A percentile compares a stretch with the other conserved stretches of the same genome.
Conservation (phyloP, 2,329 filamentous ascomycete genomes). For the Fusarium sp. region DNA sequence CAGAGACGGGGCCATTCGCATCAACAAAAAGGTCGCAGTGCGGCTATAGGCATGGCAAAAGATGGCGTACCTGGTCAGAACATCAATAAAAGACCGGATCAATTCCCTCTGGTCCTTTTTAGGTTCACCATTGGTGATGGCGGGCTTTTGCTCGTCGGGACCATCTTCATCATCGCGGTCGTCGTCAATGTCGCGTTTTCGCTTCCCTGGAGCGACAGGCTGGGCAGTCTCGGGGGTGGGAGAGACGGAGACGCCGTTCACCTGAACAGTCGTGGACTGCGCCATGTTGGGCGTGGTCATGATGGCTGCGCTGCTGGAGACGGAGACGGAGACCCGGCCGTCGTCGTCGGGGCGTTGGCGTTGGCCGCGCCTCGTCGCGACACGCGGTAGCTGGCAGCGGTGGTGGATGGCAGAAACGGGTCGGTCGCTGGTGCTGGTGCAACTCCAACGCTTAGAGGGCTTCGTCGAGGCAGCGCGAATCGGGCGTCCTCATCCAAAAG, state of each 20-base stretch:
- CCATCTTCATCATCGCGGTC: constrained; percentile 47
- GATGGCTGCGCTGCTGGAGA: constrained; percentile 18
- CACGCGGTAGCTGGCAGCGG: constrained; percentile 51
- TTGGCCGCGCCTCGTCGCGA: constrained; percentile 53
- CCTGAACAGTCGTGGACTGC: constrained; percentile 51
- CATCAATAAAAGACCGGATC: constrained; percentile 51
- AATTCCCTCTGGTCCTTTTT: constrained; percentile 48
- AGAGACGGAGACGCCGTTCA: constrained; percentile 54
- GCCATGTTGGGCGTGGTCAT: constrained; percentile 50
- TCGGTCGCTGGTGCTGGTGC: constrained; percentile 49
- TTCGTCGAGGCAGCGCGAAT: constrained; percentile 49
- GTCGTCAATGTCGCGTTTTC: constrained; percentile 64
- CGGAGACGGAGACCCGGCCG: constrained; percentile 23
- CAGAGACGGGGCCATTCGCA: constrained; percentile 16
- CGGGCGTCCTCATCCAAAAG: constrained; percentile 46
- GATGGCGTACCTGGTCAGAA: constrained; percentile 50
- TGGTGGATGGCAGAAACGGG: constrained; percentile 45
- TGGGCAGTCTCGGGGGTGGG: constrained; percentile 45
- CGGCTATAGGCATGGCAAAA: constrained; percentile 16
- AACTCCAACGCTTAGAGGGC: constrained; percentile 48
- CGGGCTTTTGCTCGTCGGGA: constrained; percentile 40
- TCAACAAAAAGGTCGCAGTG: constrained; percentile 19
- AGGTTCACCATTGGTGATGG: constrained; percentile 38
- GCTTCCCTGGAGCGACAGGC: constrained; percentile 56
- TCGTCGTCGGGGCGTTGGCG: constrained; percentile 42